Base-by-base conservation (phyloP, 2,329 filamentous ascomycete species). In the Sporothrix globosa region DNA sequence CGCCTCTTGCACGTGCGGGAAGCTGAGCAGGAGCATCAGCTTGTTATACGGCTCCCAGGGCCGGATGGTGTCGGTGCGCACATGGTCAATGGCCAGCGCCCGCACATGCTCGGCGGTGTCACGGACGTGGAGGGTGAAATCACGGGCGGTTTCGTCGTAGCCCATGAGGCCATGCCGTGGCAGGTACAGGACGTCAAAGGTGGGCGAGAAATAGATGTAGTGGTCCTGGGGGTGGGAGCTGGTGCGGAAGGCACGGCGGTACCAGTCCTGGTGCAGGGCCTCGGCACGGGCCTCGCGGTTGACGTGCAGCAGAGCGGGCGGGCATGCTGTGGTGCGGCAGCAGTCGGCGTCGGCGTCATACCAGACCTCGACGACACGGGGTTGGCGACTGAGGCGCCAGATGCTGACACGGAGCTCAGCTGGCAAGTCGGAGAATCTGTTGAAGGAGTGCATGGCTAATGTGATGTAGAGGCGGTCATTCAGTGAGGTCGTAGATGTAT, bases 41-140 rank as follows among this genome's bases (percentile, higher is more conserved):
- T 85, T 85, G 77, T 83, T 84, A 77, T 84, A 85, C 13, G 81
- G 81, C 77, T 85, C 83, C 83, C 83, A 85, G 19, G 83, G 83
- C 48, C 82, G 77, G 65, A 83, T 81, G 67, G 83, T 78, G 46
- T 80, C 77, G 19, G 80, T 76, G 39, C 78, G 78, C 46, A 85
- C 82, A 69, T 84, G 81, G 74, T 85, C 83, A 61, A 85, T 78
- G 2, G 82, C 83, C 7, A 85, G 77, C 46, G 79, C 77, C 56
- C 75, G 75, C 14, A 83, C 77, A 46, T 74, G 71, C 52, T 79
- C 75, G 41, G 80, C 75, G 0, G 80, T 76, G 44, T 77, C 76
- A 39, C 73, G 75, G 34, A 83, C 77, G 46, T 81, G 76, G 4
- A 76, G 73, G 2, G 78, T 76, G 67, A 84, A 83, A 58, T 83